Percentiles rank a stretch among this genome's conserved stretches.
These are phyloP conservation scores for Fusarium nygamai DNA, from an alignment of 2,329 filamentous ascomycete species.

Conservation along the genomic window DNA sequence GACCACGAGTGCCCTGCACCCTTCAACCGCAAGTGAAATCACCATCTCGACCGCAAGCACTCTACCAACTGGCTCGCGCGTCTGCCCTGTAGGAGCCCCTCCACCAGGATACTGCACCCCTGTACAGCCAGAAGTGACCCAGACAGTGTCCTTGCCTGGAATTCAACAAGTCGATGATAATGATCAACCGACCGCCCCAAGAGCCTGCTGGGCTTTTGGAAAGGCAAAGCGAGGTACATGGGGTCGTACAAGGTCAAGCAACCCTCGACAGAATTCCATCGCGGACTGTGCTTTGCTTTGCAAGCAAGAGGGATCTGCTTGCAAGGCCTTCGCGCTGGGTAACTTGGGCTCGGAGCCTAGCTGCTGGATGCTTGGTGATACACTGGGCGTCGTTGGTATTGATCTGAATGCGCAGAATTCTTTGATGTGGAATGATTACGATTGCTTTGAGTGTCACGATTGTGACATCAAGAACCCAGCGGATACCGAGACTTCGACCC, in stretches of 20 bases:
- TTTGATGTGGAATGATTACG: constrained; percentile 10
- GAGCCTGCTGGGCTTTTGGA: constrained; percentile 13
- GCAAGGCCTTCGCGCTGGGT: constrained; percentile 3
- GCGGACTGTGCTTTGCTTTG: constrained; percentile 13
- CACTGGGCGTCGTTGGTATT: neutral
- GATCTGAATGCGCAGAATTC: neutral
- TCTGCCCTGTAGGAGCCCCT: neutral
- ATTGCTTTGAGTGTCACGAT: constrained; percentile 12
- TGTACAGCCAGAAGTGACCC: neutral
- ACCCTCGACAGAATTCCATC: constrained; percentile 11
- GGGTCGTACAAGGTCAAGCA: neutral
- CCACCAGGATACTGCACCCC: constrained; percentile 9
- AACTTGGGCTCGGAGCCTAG: neutral
- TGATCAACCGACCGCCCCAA: neutral
- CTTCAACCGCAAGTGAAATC: neutral
- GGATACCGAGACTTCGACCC: neutral
- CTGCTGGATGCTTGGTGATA: neutral
- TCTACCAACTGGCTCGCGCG: neutral
- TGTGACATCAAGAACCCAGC: neutral
- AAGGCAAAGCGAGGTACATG: neutral
- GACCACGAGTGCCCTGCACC: rapidly evolving
- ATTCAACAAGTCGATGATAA: neutral
- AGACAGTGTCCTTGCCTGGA: neutral
- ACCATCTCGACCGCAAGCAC: neutral
- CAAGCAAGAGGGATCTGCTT: neutral